Base-by-base conservation (phyloP, 768 basidiomycete species). In the Ephemerocybe angulata region DNA sequence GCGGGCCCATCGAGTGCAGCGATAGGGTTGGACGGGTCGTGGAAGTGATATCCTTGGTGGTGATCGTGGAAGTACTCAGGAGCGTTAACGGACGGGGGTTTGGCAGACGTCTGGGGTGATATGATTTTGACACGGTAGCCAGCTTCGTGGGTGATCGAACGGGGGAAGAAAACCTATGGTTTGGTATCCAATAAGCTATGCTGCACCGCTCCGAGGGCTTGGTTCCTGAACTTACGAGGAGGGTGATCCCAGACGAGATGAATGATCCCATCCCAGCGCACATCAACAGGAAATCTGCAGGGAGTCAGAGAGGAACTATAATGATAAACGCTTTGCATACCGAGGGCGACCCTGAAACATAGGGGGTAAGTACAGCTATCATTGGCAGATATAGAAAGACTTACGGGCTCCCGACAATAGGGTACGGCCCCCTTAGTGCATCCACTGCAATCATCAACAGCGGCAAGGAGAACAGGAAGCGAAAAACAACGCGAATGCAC, bases 241-340 rank as follows among this genome's bases (percentile, higher is more conserved):
- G 76, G 3, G 90, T 93, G 22, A 92, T 87, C 17, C 83, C 83
- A 24, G 90, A 90, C 3, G 90, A 92, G 21, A 89, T 76, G 62
- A 91, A 84, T 61, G 85, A 85, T 13, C 90, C 90, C 28, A 92
- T 78, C 17, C 79, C 88, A 21, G 82, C 85, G 51, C 86, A 61
- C 82, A 89, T 85, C 43, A 86, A 68, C 10, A 91, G 73, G 54
- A 89, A 80, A 67, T 93, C 90, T 56, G 29, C 21, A 44, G 21
- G 31, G 30, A 43, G 49, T 21, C 24, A 53, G 76, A 67, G 50
- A 52, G 35, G 54, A 53, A 21, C 48, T 49, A 55, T 53, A 31
- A 7, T 35, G 27, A 44, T 47, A 50, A 35, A 55, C 17, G 29
- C 24, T 42, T 50, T 46, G 64, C 75, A 55, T 71, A 86, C 83